A percentile compares a stretch with the other conserved stretches of the same genome.
Conservation (phyloP, 768 basidiomycete genomes). For the Peribolospora kevripleyi region DNA sequence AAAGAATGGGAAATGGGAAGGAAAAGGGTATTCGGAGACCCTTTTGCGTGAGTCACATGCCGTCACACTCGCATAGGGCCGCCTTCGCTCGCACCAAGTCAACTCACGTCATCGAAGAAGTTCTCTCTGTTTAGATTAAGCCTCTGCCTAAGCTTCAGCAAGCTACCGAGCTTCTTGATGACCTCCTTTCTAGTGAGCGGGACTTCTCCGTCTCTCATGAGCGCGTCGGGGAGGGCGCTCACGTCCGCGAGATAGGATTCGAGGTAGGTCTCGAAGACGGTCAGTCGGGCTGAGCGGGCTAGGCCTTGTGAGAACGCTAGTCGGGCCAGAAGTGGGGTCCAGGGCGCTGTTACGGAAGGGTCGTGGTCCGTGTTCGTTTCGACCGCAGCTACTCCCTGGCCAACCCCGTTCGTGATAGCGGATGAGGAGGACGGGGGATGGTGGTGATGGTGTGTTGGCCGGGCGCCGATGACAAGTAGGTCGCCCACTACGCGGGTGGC, state of each 20-base stretch:
- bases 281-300: slow-evolving; percentile 13
- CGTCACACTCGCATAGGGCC: too few species aligned
- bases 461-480: not conserved
- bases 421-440: not conserved
- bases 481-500: not conserved
- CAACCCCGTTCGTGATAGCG: not conserved
- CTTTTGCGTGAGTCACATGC: too few species aligned
- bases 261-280: slow-evolving; percentile 14
- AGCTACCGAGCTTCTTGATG: slow-evolving; percentile 72
- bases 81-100: too few species aligned
- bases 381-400: slow-evolving; percentile 1
- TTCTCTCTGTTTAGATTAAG: slow-evolving; percentile 74
- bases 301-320: slow-evolving; percentile 12
- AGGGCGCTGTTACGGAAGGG: not conserved
- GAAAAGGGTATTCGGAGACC: not conserved
- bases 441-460: slow-evolving; percentile 1
- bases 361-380: slow-evolving; percentile 6
- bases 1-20: not conserved
- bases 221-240: not conserved
- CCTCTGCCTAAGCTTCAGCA: slow-evolving; percentile 78
- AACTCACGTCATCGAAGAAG: slow-evolving; percentile 36
- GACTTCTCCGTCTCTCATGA: slow-evolving; percentile 5
- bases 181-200: slow-evolving; percentile 31
- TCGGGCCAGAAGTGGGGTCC: slow-evolving; percentile 11
- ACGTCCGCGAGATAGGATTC: not conserved